Base-by-base conservation (phyloP, 371 early-diverging fungal genomes). In the Lichtheimia corymbifera region DNA sequence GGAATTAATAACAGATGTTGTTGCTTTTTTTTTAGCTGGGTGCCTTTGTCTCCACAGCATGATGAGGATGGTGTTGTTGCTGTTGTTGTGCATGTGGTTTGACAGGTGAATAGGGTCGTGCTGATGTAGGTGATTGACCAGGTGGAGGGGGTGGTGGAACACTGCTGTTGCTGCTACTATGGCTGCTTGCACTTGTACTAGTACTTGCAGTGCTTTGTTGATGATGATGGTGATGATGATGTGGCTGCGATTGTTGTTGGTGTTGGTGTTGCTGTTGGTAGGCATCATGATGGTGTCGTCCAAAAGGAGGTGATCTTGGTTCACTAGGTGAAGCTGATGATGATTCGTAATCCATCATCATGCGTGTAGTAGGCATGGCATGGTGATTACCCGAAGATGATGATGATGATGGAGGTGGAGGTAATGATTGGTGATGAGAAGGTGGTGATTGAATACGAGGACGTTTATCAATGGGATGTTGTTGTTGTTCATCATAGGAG, bases 311-410 rank as follows among this genome's bases (percentile, higher is more conserved):
- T 2, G 61, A 53, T 24, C 51, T 49, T n/a, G 59, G 59, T 24
- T 59, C 59, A 30, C 59, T 59, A 4, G 59, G 59, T 51, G 59
- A 59, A 17, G 51, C 47, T 6, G 63, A 47, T 22, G 47, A 63
- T 17, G 63, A 63, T 28, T 63, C 63, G 40, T 63, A 63, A 22
- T 63, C 63, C 17, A 63, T 50, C 22, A 55, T 44, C 41, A 52
- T 52, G 7, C 53, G 53, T 15, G 27, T 27, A 18, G 15, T 2
- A 49, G 22, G 35, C 35, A 35, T 35, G 35, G 6, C 11, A 35
- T 35, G 35, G 11, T 9, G 5, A 35, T 35, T 35, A 9, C 35
- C 35, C 22, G 22, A n/a, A 30, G 30, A 30, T 30, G 30, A 35
- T 35, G 35, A 35, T 9, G 35, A 9, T 35, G 28, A 5, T 28